These are phyloP conservation scores for Zygosaccharomyces sapae DNA, from an alignment of 1,139 yeast genomes.

Conservation along the genomic window DNA sequence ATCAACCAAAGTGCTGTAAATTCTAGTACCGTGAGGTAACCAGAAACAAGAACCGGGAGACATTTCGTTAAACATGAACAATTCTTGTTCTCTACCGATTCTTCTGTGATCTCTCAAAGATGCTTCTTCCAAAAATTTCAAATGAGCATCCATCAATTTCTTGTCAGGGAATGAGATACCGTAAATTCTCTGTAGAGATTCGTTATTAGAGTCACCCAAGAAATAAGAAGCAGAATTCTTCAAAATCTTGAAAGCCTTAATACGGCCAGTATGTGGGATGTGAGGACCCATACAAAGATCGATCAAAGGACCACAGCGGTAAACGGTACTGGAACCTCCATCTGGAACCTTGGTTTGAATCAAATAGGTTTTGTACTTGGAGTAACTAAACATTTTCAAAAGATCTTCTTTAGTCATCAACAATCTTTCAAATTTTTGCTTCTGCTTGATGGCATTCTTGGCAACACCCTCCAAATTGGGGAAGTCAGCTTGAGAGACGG, in stretches of 20 bases:
- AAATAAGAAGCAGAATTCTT: conserved; percentile 96
- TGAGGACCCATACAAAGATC: conserved; percentile 99
- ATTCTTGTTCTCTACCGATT: conserved; percentile 93
- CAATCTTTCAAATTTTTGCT: conserved; percentile 92
- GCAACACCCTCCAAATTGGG: conserved; percentile 80
- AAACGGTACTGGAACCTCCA: conserved; percentile 92
- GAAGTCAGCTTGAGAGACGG: conserved; percentile 80
- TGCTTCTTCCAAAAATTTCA: conserved; percentile 94
- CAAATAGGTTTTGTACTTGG: conserved; percentile 89
- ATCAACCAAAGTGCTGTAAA: conserved; percentile 78
- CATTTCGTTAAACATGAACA: conserved; percentile 91
- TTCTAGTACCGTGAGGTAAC: conserved; percentile 98
- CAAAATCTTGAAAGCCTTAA: conserved; percentile 88
- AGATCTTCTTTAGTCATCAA: conserved; percentile 88
- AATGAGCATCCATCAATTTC: conserved; percentile 90
- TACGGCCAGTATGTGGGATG: conserved; percentile 94
- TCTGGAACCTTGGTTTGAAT: conserved; percentile 90
- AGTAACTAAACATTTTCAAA: conserved; percentile 88
- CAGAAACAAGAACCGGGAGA: conserved; percentile 98
- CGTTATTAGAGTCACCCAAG: conserved; percentile 88
- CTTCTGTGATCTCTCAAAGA: conserved; percentile 96
- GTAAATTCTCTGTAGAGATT: conserved; percentile 95
- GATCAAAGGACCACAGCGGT: conserved; percentile 96
- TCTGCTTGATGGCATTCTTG: conserved; percentile 88
- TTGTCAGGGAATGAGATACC: conserved; percentile 99